Evolutionary conservation across 176 grass and related monocot species (phyloP).

Genomic region (Musa troglodytarum): DNA sequence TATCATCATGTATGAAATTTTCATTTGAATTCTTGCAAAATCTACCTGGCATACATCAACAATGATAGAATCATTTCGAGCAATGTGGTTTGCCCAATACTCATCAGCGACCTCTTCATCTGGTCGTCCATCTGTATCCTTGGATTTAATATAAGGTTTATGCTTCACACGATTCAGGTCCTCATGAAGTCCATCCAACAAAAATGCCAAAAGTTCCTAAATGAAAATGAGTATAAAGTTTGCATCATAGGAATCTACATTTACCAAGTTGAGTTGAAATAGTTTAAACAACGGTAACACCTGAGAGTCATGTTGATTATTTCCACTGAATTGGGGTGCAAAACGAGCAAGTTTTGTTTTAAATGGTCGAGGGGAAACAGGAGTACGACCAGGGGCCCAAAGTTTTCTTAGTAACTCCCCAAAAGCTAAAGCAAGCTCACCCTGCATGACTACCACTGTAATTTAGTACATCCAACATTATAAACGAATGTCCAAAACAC

Average conservation of each 20-base stretch:
- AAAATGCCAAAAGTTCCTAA: constrained; percentile 90
- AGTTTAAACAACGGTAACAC: constrained; percentile 14
- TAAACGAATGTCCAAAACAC: background rate
- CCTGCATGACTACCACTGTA: constrained; percentile 92
- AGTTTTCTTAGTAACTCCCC: constrained; percentile 93
- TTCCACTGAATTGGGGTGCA: constrained; percentile 96
- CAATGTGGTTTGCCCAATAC: constrained; percentile 97
- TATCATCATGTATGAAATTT: too few relatives aligned
- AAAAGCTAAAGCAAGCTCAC: constrained; percentile 99
- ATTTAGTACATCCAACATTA: constrained; percentile 55
- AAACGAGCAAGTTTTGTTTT: constrained; percentile 93
- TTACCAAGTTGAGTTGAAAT: background rate
- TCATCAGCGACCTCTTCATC: constrained; percentile 98
- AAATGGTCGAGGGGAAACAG: constrained; percentile 85
- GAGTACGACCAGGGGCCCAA: constrained; percentile 79
- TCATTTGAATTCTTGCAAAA: background rate
- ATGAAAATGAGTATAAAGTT: background rate
- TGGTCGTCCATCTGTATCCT: constrained; percentile 84
- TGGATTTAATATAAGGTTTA: constrained; percentile 79
- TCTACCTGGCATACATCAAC: constrained; percentile 98
- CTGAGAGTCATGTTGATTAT: constrained; percentile 98
- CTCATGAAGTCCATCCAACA: constrained; percentile 96
- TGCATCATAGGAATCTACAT: constrained; percentile 3
- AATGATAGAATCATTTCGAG: constrained; percentile 97
- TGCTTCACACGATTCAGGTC: constrained; percentile 98